Percentiles rank a stretch among this genome's conserved stretches.
These are phyloP conservation scores for Aspergillus bertholletiae DNA, from an alignment of 495 filamentous ascomycete genomes.

Conservation along the genomic window DNA sequence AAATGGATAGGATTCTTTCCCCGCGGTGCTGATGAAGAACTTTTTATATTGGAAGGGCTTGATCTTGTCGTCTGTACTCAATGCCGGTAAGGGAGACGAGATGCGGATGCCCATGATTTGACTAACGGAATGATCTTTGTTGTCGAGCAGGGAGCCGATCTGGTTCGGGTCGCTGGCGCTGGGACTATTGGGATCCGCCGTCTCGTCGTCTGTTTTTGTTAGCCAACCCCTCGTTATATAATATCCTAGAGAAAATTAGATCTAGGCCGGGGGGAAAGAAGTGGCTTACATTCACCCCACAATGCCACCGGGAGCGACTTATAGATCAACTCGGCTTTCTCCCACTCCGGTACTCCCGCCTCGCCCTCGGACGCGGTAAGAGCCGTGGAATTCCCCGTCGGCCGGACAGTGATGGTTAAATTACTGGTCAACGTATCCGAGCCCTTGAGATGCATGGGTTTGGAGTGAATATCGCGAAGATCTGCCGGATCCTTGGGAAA, in stretches of 20 bases:
- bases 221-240: no score
- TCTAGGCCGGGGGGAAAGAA: background rate
- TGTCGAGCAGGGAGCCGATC: background rate
- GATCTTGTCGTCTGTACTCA: background rate
- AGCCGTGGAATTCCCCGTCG: no score
- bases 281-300: no score
- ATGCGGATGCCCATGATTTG: background rate
- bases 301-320: no score
- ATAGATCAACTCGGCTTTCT: no score
- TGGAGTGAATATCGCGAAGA: no score
- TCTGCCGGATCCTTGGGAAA: no score
- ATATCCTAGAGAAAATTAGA: no score
- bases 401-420: background rate
- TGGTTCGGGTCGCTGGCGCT: background rate
- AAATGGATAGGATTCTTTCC: background rate
- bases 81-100: background rate
- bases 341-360: no score
- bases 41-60: background rate
- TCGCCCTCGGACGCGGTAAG: no score
- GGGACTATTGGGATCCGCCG: background rate
- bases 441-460: conserved; percentile 5
- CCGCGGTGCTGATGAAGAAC: background rate
- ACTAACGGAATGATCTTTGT: background rate
- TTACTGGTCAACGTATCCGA: background rate
- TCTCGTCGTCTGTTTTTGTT: background rate